Evolutionary conservation across 179 eudicot species (phyloP), one percentile per base, ranked within the genome.

Genomic region (Nepenthes alata): DNA sequence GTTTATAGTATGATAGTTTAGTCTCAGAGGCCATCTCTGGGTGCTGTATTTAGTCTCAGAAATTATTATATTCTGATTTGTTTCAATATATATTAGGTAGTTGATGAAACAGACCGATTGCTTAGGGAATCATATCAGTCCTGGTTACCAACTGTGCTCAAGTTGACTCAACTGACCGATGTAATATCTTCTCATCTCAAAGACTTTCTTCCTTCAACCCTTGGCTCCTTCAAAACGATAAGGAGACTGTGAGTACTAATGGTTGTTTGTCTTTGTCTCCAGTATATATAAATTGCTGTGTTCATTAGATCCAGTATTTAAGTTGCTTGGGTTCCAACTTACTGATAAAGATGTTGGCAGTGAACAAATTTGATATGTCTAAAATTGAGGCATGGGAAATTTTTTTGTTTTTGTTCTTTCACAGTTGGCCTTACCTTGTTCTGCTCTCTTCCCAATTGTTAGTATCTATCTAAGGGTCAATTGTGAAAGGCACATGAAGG

Each of bases 21-120:
- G 16, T 37, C 49, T 50, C 8, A 41, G 5, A 4, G 45, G 45
- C 45, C 8, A 41, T 41, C 45, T 41, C 45, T 4, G 5, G 5
- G 8, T 41, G 45, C 8, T 41, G 2, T 41, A 7, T 41, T 41
- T 35, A 6, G 59, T 55, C 37, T 56, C 34, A 9, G 59, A 38
- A 41, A 13, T 58, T 8, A 13, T 41, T 25, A n/a, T 55, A 55
- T 5, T 34, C 37, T 55, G 58, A 55, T 55, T 4, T 34, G 39
- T 15, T 25, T 1, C 8, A 10, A 10, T 55, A 41, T 61, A 57
- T 64, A 49, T 61, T 74, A 93, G 97, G 98, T 93, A 48, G 97
- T 93, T 74, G 98, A 93, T 80, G 98, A 93, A 85, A 89, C 95
- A 37, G 98, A 89, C 69, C 78, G 98, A 55, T 69, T 93, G 63